Conservation (phyloP, 2,329 filamentous ascomycete species). For the Sphaerulina vaccinii region DNA sequence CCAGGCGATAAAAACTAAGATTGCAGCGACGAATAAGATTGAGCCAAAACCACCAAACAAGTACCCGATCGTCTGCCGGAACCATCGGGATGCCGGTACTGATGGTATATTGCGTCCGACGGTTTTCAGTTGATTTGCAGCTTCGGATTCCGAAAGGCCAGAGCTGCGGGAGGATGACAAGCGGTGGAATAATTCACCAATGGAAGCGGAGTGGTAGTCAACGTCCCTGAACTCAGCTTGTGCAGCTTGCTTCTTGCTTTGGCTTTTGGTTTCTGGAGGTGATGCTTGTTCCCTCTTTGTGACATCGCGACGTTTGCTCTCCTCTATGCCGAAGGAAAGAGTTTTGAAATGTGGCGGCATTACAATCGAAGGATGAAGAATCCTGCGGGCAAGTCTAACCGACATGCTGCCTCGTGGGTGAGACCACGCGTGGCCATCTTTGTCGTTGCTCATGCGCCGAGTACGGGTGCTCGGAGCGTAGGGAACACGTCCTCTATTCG, state of each 20-base stretch:
- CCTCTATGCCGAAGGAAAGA: too few species aligned
- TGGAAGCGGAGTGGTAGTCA: slow-evolving; percentile 65
- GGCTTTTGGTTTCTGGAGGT: too few species aligned
- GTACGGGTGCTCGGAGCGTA: too few species aligned
- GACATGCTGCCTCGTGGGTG: too few species aligned
- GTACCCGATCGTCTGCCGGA: slow-evolving; percentile 63
- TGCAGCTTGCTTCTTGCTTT: slow-evolving; percentile 18
- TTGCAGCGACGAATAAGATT: slow-evolving; percentile 65
- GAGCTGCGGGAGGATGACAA: slow-evolving; percentile 56
- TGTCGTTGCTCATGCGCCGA: too few species aligned
- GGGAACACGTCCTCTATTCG: too few species aligned
- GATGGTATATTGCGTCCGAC: slow-evolving; percentile 68
- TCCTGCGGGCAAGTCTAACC: too few species aligned
- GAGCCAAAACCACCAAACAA: slow-evolving; percentile 76
- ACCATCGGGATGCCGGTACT: slow-evolving; percentile 60
- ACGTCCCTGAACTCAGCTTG: slow-evolving; percentile 46
- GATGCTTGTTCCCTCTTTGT: too few species aligned
- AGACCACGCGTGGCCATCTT: too few species aligned
- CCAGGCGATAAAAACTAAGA: slow-evolving; percentile 76
- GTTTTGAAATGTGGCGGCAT: too few species aligned
- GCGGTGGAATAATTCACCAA: slow-evolving; percentile 58
- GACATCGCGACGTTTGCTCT: too few species aligned
- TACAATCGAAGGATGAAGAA: too few species aligned
- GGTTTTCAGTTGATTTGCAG: slow-evolving; percentile 54
- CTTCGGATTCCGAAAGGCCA: slow-evolving; percentile 62